Percentiles rank a stretch among this genome's conserved stretches.
These are phyloP conservation scores for Leptographium procerum DNA, from an alignment of 2,329 filamentous ascomycete genomes.

Conservation along the genomic window DNA sequence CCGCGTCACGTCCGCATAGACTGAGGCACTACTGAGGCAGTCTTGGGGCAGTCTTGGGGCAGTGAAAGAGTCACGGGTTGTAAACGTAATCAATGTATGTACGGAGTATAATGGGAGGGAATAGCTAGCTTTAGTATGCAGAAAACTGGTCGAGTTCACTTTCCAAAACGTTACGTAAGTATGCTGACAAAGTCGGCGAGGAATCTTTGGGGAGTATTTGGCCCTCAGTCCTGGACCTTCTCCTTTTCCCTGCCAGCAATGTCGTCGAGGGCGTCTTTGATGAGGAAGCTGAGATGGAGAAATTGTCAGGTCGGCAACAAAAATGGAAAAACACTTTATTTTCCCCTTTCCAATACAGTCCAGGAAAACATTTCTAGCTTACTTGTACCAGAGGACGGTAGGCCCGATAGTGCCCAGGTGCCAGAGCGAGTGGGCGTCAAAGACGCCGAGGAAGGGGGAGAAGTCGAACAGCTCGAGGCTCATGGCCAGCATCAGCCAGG, in stretches of 20 bases:
- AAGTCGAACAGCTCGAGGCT: conserved; percentile 93
- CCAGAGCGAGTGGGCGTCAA: conserved; percentile 95
- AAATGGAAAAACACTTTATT: neutral
- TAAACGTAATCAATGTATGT: too few species aligned
- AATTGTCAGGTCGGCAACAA: conserved; percentile 14
- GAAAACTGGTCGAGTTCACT: too few species aligned
- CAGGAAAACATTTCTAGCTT: conserved; percentile 33
- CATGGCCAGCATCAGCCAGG: conserved; percentile 89
- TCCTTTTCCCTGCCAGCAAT: conserved; percentile 55
- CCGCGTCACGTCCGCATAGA: conserved; percentile 14
- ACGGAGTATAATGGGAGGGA: too few species aligned
- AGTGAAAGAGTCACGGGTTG: too few species aligned
- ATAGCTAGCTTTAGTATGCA: too few species aligned
- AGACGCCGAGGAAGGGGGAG: conserved; percentile 64
- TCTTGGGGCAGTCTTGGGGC: too few species aligned
- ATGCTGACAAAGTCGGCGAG: too few species aligned
- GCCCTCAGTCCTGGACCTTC: conserved; percentile 51
- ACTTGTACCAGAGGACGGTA: conserved; percentile 90
- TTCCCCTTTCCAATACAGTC: too few species aligned
- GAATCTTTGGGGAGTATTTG: too few species aligned
- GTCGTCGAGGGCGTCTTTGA: conserved; percentile 78
- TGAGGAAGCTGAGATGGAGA: conserved; percentile 69
- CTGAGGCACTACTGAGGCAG: too few species aligned
- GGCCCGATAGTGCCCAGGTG: conserved; percentile 87
- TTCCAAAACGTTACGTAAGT: neutral